Evolutionary conservation across 371 early-diverging fungal genomes (phyloP).

Genomic region (Lichtheimia ornata): DNA sequence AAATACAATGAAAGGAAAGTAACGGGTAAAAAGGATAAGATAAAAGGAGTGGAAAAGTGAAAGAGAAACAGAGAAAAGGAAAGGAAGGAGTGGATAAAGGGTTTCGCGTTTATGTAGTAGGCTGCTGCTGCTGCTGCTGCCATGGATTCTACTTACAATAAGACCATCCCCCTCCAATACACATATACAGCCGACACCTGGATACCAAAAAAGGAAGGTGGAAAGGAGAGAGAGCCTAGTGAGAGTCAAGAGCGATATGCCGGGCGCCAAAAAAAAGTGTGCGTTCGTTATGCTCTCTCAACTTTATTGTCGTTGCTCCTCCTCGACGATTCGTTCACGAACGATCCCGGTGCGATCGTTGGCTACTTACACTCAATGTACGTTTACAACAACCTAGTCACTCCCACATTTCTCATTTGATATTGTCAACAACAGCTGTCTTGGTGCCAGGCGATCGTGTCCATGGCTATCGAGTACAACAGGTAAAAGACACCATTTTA

Average conservation of each 20-base stretch:
- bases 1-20: not conserved
- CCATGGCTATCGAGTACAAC: constrained; percentile 28
- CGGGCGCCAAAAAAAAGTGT: constrained; percentile 6
- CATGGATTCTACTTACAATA: not conserved
- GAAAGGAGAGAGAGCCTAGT: not conserved
- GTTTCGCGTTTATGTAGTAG: not conserved
- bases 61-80: not conserved
- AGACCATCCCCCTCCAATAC: too few relatives aligned
- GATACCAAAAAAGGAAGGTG: not conserved
- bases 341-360: constrained; percentile 1
- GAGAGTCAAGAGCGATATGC: not conserved
- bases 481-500: not conserved
- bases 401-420: not conserved
- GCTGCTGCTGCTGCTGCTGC: not conserved
- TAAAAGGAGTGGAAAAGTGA: not conserved
- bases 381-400: not conserved
- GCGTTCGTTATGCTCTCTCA: not conserved
- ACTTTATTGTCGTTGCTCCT: not conserved
- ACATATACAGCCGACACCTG: too few relatives aligned
- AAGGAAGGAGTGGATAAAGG: constrained; percentile 2
- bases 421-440: not conserved
- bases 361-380: not conserved
- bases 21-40: not conserved
- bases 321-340: not conserved
- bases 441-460: constrained; percentile 24